These are phyloP conservation scores for Phytopythium montanum DNA, from an alignment of 352 stramenopile genomes.

Conservation along the genomic window DNA sequence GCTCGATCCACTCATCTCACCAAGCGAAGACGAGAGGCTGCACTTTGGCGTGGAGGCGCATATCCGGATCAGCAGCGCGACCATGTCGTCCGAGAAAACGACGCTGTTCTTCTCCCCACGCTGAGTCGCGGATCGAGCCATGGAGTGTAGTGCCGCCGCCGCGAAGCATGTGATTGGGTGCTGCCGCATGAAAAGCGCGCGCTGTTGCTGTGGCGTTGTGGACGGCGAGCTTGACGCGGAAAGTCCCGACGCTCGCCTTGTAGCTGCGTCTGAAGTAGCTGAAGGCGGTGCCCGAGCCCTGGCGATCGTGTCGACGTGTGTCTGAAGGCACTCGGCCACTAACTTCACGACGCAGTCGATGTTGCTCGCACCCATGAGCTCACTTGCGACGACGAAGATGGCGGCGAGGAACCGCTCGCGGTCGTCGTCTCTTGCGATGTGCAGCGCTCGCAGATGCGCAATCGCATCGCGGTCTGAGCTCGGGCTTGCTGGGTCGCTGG, in stretches of 20 bases:
- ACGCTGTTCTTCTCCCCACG: conserved; percentile 45
- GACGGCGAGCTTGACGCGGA: background rate
- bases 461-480: conserved; percentile 13
- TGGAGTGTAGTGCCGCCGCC: conserved; percentile 42
- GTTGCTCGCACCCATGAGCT: conserved; percentile 55
- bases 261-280: background rate
- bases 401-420: conserved; percentile 65
- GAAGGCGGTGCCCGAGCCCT: background rate
- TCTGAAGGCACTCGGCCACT: conserved; percentile 38
- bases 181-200: conserved; percentile 24
- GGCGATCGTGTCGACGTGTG: conserved; percentile 13
- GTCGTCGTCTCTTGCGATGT: conserved; percentile 54
- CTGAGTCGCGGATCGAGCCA: conserved; percentile 50
- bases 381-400: conserved; percentile 59
- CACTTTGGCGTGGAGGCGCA: conserved; percentile 17
- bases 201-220: conserved; percentile 5
- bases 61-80: conserved; percentile 44
- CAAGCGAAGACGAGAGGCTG: background rate
- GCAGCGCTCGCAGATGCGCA: conserved; percentile 22
- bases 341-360: conserved; percentile 58
- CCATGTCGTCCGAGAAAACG: conserved; percentile 36
- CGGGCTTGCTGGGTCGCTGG: background rate
- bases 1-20: background rate
- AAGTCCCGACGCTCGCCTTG: background rate
- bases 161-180: conserved; percentile 45